A percentile compares a stretch with the other conserved stretches of the same genome.
phyloP scores from a whole-genome alignment of 441 rosid genomes.

The Pelargonium fulgidum region DNA sequence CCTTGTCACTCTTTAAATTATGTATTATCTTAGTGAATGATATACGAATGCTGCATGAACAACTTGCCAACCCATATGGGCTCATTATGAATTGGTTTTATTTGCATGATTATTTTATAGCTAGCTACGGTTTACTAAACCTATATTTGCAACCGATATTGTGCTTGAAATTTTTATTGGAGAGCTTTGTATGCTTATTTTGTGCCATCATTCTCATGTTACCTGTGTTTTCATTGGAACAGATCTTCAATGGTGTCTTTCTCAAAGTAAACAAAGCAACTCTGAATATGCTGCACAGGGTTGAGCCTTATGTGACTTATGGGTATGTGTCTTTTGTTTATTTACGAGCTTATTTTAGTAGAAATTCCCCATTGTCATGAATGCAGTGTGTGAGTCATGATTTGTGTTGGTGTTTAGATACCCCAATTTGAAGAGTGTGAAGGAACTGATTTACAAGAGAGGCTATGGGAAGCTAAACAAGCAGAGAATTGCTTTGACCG shows the following conservation, averaged over 20 bases:
- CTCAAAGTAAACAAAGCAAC: conserved; percentile 84
- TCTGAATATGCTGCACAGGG: conserved; percentile 68
- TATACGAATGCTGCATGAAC: too few relatives aligned
- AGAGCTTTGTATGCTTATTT: not conserved
- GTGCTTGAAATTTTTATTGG: too few relatives aligned
- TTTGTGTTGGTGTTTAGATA: conserved; percentile 30
- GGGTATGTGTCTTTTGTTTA: conserved; percentile 33
- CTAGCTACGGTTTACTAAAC: too few relatives aligned
- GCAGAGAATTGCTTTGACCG: conserved; percentile 60
- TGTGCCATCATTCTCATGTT: not conserved
- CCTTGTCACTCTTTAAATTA: too few relatives aligned
- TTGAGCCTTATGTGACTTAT: conserved; percentile 76
- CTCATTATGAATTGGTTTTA: not conserved
- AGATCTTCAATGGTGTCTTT: conserved; percentile 61
- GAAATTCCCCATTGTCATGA: not conserved
- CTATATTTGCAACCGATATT: too few relatives aligned
- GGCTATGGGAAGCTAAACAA: conserved; percentile 67
- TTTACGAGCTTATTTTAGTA: not conserved
- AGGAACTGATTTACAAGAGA: conserved; percentile 63
- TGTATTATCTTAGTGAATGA: too few relatives aligned
- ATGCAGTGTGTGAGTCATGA: not conserved
- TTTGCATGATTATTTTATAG: not conserved
- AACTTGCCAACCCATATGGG: too few relatives aligned
- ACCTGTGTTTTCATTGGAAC: not conserved
- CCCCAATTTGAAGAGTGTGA: conserved; percentile 67